Conservation (phyloP, 192 early-diverging fungal species). For the Umbelopsis sp. region DNA sequence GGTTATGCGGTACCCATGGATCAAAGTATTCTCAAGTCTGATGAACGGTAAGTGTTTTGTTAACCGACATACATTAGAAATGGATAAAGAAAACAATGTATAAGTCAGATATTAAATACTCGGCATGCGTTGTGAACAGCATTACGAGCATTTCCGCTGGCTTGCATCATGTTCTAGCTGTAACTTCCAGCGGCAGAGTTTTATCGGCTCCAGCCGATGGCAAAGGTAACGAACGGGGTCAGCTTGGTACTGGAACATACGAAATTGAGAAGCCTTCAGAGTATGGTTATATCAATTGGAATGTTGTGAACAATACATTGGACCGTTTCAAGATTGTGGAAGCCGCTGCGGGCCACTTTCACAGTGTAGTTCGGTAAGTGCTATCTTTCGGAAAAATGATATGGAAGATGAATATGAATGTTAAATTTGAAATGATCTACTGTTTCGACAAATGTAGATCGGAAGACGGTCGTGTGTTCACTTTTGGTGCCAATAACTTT, state of each 20-base stretch:
- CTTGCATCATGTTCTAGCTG: constrained; percentile 41
- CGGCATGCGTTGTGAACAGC: constrained; percentile 8
- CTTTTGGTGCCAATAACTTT: constrained; percentile 23
- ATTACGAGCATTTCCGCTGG: constrained; percentile 39
- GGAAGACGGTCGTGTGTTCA: constrained; percentile 20
- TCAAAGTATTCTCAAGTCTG: not conserved
- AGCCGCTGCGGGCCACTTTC: constrained; percentile 41
- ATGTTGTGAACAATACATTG: not conserved
- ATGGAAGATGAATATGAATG: not conserved
- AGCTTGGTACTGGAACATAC: constrained; percentile 7
- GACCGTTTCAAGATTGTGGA: constrained; percentile 28
- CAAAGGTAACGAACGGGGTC: constrained; percentile 10
- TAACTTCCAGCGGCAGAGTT: constrained; percentile 44
- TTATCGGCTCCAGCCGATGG: constrained; percentile 33
- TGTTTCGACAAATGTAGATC: not conserved
- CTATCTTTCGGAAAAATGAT: not conserved
- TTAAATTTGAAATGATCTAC: not conserved
- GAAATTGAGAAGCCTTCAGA: not conserved
- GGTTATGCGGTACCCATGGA: not conserved
- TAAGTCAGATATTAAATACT: not conserved
- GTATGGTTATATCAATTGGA: not conserved
- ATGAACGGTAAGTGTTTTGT: not conserved
- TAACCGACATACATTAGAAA: not conserved
- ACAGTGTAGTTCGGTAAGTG: constrained; percentile 39
- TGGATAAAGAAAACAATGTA: not conserved